Base-by-base conservation (phyloP, 192 early-diverging fungal species). In the Geranomyces michiganensis region DNA sequence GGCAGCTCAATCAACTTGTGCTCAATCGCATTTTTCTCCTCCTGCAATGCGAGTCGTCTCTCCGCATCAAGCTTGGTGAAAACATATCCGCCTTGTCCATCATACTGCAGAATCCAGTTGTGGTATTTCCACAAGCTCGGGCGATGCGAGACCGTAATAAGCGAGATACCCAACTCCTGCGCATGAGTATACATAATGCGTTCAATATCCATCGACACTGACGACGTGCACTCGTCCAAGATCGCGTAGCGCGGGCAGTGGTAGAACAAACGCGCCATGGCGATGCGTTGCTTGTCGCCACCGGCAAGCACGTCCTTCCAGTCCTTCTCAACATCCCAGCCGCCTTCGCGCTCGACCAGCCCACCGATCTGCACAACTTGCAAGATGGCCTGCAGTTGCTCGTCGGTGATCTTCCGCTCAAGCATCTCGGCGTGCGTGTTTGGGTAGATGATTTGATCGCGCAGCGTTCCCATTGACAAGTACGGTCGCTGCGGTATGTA, bases 401-500 rank as follows among this genome's bases (percentile, higher is more conserved):
- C 81, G 69, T 98, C 97, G 13, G 90, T 92, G 9, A 87, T 74
- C 32, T 88, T 85, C 22, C 85, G 84, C 24, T 76, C 77, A 26
- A 78, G 67, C 92, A 96, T 95, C 22, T 98, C 92, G 33, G 85
- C 83, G 14, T 85, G 77, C 30, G 90, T 92, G 76, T 97, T 89
- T 15, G 97, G 97, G 78, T 99, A 99, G 63, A 98, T 97, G 67
- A 99, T 87, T 85, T 97, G 95, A 79, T 98, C 96, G 43, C 97
- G 91, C 56, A 99, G 81, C 0, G 94, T 96, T 47, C 97, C 95
- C 30, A 95, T 76, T 43, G 94, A 90, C 31, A 99, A 82, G 70
- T 99, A 99, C n/a, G 97, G 97, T 41, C 95, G 89, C 78, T 99
- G 97, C 29, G 97, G 96, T 66, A 99, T 94, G 81, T 99, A 99